phyloP scores from a whole-genome alignment of 108 stramenopile genomes.

The Discostella stelligeroides region DNA sequence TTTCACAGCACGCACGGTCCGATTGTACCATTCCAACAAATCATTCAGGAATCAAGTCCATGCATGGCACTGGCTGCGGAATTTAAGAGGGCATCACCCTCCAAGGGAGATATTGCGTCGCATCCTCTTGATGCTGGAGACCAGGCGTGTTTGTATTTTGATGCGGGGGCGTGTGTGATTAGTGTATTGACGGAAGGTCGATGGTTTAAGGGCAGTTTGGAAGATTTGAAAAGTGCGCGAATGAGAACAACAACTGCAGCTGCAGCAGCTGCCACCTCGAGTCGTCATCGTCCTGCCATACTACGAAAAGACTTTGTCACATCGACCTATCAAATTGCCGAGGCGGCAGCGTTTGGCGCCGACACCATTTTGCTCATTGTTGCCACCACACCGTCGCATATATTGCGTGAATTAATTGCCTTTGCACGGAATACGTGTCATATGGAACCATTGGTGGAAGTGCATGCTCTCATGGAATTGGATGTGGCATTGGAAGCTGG shows the following conservation, averaged over 20 bases:
- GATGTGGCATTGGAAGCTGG: slow-evolving; percentile 89
- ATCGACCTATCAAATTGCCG: slow-evolving; percentile 89
- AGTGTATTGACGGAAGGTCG: slow-evolving; percentile 94
- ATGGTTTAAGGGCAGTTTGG: slow-evolving; percentile 93
- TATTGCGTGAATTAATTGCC: slow-evolving; percentile 77
- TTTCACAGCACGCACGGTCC: slow-evolving; percentile 69
- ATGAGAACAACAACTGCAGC: slow-evolving; percentile 44
- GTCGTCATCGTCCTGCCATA: slow-evolving; percentile 72
- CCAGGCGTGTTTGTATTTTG: slow-evolving; percentile 81
- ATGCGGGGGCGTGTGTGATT: slow-evolving; percentile 90
- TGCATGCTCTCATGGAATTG: slow-evolving; percentile 88
- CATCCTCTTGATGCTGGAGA: slow-evolving; percentile 64
- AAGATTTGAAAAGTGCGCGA: slow-evolving; percentile 77
- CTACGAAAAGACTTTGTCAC: slow-evolving; percentile 96
- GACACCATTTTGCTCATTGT: slow-evolving; percentile 97
- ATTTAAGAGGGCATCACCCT: slow-evolving; percentile 96
- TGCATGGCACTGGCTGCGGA: slow-evolving; percentile 96
- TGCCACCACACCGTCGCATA: slow-evolving; percentile 73
- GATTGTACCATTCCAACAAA: slow-evolving; percentile 57
- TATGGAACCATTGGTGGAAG: slow-evolving; percentile 98
- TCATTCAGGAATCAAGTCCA: slow-evolving; percentile 66
- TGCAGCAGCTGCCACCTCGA: background rate
- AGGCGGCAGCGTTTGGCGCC: slow-evolving; percentile 92
- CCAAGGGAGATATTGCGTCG: slow-evolving; percentile 92
- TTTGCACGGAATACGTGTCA: slow-evolving; percentile 66